These are phyloP conservation scores for Candida peoriensis DNA, from an alignment of 805 yeast species.

Conservation along the genomic window DNA sequence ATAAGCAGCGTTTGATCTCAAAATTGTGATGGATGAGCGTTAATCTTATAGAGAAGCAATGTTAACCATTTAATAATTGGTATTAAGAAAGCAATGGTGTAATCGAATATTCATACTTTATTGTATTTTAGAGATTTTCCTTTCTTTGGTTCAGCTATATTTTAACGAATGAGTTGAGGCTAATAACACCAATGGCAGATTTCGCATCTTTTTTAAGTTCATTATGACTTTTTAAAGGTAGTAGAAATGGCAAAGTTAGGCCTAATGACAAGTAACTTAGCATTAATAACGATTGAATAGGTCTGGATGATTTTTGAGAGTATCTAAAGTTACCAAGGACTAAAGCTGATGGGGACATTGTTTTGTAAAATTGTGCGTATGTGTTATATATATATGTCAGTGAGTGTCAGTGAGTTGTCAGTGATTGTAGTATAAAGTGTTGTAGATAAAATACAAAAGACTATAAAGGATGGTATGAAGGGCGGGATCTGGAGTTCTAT, in stretches of 20 bases:
- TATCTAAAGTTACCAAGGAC: conserved; percentile 17
- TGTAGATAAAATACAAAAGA: background rate
- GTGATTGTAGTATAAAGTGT: too few relatives aligned
- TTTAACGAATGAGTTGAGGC: conserved; percentile 16
- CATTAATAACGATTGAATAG: conserved; percentile 19
- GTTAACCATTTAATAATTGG: too few relatives aligned
- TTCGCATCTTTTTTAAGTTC: conserved; percentile 5
- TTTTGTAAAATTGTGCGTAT: background rate
- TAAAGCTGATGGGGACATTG: conserved; percentile 15
- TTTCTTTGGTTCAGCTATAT: too few relatives aligned
- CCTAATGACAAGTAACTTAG: conserved; percentile 20
- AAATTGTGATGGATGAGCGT: too few relatives aligned
- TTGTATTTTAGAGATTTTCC: too few relatives aligned
- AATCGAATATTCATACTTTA: too few relatives aligned
- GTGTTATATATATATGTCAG: background rate
- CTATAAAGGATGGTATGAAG: background rate
- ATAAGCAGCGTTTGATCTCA: too few relatives aligned
- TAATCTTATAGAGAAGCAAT: too few relatives aligned
- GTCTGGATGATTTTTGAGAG: conserved; percentile 5
- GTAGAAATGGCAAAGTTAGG: conserved; percentile 18
- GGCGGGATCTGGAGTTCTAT: too few relatives aligned
- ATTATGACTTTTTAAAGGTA: conserved; percentile 17
- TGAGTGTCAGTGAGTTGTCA: too few relatives aligned
- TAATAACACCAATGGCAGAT: conserved; percentile 14
- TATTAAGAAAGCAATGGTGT: too few relatives aligned